phyloP scores from a whole-genome alignment of 768 basidiomycete genomes.

The Saitozyma podzolica region DNA sequence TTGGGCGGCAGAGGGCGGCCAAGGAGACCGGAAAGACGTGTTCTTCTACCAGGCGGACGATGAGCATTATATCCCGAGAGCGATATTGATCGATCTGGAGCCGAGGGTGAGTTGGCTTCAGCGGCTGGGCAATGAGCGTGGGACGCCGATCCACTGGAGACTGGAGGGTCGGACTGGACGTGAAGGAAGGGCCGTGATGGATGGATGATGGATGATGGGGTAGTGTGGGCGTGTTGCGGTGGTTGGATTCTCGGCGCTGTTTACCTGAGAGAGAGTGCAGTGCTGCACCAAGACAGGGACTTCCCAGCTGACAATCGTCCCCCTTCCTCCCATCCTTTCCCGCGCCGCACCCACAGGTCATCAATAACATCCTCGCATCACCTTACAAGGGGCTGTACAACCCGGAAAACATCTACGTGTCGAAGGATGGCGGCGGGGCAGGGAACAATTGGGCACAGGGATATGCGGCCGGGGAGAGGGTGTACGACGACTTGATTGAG shows the following conservation, averaged over 20 bases:
- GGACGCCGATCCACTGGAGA: no score
- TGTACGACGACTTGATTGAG: conserved; percentile 97
- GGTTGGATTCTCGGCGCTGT: no score
- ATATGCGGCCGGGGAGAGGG: conserved; percentile 80
- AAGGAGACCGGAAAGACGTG: conserved; percentile 86
- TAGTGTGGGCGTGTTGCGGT: background rate
- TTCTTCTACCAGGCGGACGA: conserved; percentile 99
- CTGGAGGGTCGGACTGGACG: background rate
- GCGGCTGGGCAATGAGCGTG: no score
- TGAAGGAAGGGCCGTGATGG: background rate
- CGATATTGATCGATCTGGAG: conserved; percentile 89
- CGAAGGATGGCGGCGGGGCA: conserved; percentile 96
- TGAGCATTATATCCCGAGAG: conserved; percentile 96
- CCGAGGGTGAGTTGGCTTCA: conserved; percentile 68
- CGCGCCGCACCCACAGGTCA: conserved; percentile 64
- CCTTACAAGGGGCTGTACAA: conserved; percentile 89
- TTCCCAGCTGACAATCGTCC: background rate
- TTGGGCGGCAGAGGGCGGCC: conserved; percentile 87
- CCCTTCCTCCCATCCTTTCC: background rate
- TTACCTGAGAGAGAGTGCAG: background rate
- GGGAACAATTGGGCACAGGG: conserved; percentile 99
- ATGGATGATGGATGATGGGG: background rate
- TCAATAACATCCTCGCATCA: conserved; percentile 87
- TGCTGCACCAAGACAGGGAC: background rate
- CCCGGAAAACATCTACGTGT: conserved; percentile 94